Percentiles rank a stretch among this genome's conserved stretches.
These are phyloP conservation scores for Mycena maculata DNA, from an alignment of 768 basidiomycete genomes.

Conservation along the genomic window DNA sequence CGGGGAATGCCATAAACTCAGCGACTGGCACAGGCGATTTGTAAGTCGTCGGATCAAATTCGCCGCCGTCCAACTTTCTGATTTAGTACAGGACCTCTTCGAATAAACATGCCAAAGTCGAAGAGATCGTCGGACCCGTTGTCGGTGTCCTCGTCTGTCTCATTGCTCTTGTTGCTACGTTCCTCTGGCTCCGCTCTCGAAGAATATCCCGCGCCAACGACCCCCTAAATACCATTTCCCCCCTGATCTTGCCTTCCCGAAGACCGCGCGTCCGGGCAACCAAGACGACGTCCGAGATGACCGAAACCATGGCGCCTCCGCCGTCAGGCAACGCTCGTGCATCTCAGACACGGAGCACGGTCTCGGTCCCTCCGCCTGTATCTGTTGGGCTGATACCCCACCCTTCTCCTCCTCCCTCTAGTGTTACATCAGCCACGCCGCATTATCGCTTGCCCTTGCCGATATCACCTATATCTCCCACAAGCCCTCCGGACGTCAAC, in stretches of 20 bases:
- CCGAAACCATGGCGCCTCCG: not conserved
- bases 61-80: not conserved
- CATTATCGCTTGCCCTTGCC: not conserved
- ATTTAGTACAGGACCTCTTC: not conserved
- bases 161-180: not conserved
- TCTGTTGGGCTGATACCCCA: no score
- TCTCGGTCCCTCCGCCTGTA: not conserved
- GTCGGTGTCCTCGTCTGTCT: not conserved
- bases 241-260: not conserved
- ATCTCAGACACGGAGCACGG: not conserved
- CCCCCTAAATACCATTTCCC: not conserved
- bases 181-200: constrained; percentile 7
- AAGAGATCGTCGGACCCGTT: constrained; percentile 16
- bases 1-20: constrained; percentile 1
- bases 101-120: not conserved
- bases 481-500: constrained; percentile 8
- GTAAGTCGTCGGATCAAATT: not conserved
- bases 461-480: not conserved
- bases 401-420: not conserved
- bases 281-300: not conserved
- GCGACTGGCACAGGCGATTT: not conserved
- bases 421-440: not conserved
- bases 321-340: not conserved
- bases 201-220: not conserved
- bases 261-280: no score